Conservation (phyloP, 176 grass and related monocot genomes). For the Avena sativa region DNA sequence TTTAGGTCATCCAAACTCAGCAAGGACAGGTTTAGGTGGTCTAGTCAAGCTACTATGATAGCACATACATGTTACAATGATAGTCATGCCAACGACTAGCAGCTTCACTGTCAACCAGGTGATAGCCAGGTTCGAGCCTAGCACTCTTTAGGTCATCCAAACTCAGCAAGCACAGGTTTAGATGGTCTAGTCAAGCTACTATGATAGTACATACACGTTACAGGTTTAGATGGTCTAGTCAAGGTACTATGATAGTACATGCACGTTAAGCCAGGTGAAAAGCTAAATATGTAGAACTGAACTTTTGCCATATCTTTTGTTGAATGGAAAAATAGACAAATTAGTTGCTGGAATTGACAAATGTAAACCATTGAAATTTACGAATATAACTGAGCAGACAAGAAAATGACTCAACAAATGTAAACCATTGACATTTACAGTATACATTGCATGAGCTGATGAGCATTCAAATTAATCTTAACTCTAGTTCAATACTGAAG, state of each 20-base stretch:
- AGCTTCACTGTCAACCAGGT: background rate
- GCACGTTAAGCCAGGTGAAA: background rate
- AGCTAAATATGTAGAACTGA: background rate
- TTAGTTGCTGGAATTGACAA: background rate
- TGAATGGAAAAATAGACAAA: background rate
- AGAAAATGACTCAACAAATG: background rate
- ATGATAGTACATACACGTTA: background rate
- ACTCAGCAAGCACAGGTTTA: background rate
- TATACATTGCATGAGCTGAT: background rate
- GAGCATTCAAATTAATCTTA: background rate
- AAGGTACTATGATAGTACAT: background rate
- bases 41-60: background rate
- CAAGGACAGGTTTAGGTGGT: background rate
- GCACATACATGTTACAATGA: too few relatives aligned
- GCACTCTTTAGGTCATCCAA: background rate
- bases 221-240: too few relatives aligned
- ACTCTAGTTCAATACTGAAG: background rate
- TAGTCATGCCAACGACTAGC: background rate
- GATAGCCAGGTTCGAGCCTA: background rate
- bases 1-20: background rate
- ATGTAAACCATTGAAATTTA: background rate
- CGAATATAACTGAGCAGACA: background rate
- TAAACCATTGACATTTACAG: background rate
- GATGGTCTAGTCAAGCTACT: background rate
- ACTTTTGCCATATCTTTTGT: constrained; percentile 1